These are phyloP conservation scores for Graphiopsis chlorocephala DNA, from an alignment of 2,329 filamentous ascomycete genomes.

Conservation along the genomic window DNA sequence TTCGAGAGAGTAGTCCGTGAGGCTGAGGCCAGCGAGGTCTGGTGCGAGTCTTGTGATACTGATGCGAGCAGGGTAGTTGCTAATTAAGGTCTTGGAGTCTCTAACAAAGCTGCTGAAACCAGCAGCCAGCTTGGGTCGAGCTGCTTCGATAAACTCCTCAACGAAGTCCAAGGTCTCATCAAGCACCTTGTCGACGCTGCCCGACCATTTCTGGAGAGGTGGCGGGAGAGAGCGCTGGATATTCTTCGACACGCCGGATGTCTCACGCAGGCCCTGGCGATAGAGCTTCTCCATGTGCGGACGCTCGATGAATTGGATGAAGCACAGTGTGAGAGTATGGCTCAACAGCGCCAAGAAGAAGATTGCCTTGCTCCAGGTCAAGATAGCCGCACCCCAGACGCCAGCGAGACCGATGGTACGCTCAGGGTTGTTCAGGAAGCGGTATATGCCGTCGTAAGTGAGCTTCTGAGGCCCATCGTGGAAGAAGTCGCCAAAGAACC, in stretches of 20 bases:
- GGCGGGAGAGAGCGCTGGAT: slow-evolving; percentile 81
- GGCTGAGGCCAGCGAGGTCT: slow-evolving; percentile 75
- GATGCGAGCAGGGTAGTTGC: slow-evolving; percentile 81
- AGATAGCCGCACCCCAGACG: slow-evolving; percentile 91
- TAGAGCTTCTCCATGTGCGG: slow-evolving; percentile 99
- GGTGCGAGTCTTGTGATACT: slow-evolving; percentile 76
- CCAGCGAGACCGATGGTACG: slow-evolving; percentile 89
- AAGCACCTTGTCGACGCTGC: slow-evolving; percentile 81
- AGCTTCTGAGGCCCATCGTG: slow-evolving; percentile 72
- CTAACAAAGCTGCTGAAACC: slow-evolving; percentile 84
- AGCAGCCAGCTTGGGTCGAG: slow-evolving; percentile 79
- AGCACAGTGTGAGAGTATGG: slow-evolving; percentile 79
- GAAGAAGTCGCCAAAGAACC: slow-evolving; percentile 99
- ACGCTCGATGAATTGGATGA: slow-evolving; percentile 90
- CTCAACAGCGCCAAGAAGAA: slow-evolving; percentile 83
- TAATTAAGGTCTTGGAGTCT: slow-evolving; percentile 84
- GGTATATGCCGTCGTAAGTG: slow-evolving; percentile 95
- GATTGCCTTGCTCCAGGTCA: slow-evolving; percentile 84
- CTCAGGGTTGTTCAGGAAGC: slow-evolving; percentile 96
- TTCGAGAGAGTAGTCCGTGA: slow-evolving; percentile 74
- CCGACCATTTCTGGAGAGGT: slow-evolving; percentile 77
- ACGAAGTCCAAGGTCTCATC: slow-evolving; percentile 85
- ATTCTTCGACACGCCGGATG: slow-evolving; percentile 89
- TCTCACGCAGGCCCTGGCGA: slow-evolving; percentile 74
- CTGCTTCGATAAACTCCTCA: slow-evolving; percentile 83